Evolutionary conservation across 106 monocot genomes (phyloP), one percentile per base, ranked within the genome.

Genomic region (Chionographis japonica): DNA sequence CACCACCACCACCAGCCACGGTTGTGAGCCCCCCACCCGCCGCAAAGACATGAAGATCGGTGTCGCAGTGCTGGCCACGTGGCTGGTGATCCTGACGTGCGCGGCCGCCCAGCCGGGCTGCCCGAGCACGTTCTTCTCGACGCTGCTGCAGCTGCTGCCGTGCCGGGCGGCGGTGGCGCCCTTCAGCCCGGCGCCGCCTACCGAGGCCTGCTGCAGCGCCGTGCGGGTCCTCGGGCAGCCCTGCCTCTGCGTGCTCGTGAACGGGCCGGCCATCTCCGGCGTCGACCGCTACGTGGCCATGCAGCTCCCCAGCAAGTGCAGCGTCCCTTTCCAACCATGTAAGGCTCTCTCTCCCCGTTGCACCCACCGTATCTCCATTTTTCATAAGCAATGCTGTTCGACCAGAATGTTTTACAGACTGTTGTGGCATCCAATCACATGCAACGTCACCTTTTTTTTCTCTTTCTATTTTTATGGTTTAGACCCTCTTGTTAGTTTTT

Each of bases 301-400:
- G 58, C 78, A 86, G 57, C 81, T 86, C 49, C 86, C 86, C 3
- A 35, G 50, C 40, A 86, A 86, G 19, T 86, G 86, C 70, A 43
- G 63, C 14, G 58, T 58, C 11, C 68, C 72, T 16, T 78, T 79
- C 53, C 57, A 63, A 16, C 82, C 86, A 40, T 86, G 82, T 78
- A 75, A 64, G 37, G 17, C 37, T 18, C 2, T 12, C 50, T 50
- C 7, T 50, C 1, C 50, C 50, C 50, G 12, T 50, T 8, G 7
- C 7, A 50, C 12, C 12, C 50, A 50, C 12, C 50, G 12, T 8
- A 8, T 27, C 27, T 27, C 27, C 0, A 27, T 27, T 27, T 27
- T 27, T 27, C 27, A 27, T 0, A 27, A 27, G 27, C 27, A 27
- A 27, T 27, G 27, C 27, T 27, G 1, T 27, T 27, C 27, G 27